Base-by-base conservation (phyloP, 73 alveolate genomes). In the Paramecium sexaurelia region DNA sequence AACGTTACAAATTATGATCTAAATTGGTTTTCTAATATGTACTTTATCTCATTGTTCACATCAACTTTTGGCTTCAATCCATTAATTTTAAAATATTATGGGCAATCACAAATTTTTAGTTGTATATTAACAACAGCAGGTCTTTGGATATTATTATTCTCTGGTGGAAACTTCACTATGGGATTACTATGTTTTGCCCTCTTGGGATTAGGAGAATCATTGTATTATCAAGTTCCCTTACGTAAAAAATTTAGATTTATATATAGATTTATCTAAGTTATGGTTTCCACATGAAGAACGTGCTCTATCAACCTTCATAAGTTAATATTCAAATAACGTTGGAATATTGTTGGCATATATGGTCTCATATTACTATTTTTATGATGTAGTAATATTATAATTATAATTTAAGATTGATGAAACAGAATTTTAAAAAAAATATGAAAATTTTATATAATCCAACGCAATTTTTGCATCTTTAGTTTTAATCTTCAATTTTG, bases 11-110 rank as follows among this genome's bases (percentile, higher is more conserved):
- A 33, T 36, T 33, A 73, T 36, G 43, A 73, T 39, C 19, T 73
- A 39, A 73, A 73, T 36, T 73, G 87, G 87, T 73, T 73, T 15
- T 2, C 57, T 5, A 73, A 32, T n/a, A 33, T 27, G 87, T 73
- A 73, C 35, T 73, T 1, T 19, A 39, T 73, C 5, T 20, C 61
- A 33, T 36, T 32, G 26, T 29, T 61, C 7, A 61, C 83, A 61
- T 10, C 43, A 0, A 61, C 83, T 13, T 61, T 61, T 32, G 83
- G 39, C 11, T 32, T 61, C 43, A 61, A 61, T 6, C 83, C 83
- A 26, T 32, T 61, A 7, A 61, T 61, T 61, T 32, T 61, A 11
- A 61, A 61, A 29, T 61, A 61, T 8, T 61, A 26, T 61, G 83
- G 83, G 5, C 26, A 26, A 13, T 61, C 43, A 29, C 13, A 61